Percentiles rank a stretch among this genome's conserved stretches.
Evolutionary conservation across 495 filamentous ascomycete genomes (phyloP).

Genomic region (Choiromyces venosus): DNA sequence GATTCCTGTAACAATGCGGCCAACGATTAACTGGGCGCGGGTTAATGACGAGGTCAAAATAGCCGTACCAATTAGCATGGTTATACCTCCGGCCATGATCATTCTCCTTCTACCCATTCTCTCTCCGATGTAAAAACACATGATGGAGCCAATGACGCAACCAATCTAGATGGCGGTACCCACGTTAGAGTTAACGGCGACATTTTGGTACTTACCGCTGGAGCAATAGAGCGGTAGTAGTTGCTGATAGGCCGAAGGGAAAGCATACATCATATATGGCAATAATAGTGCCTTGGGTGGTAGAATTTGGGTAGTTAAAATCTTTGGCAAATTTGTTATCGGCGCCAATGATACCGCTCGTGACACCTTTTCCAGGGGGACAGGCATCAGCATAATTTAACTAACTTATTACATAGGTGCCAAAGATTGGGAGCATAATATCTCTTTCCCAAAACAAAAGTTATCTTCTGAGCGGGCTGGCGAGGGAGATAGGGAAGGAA

Average conservation of each 20-base stretch:
- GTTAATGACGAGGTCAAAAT: constrained; percentile 48
- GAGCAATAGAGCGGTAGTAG: not conserved
- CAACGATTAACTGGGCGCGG: constrained; percentile 48
- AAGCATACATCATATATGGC: constrained; percentile 48
- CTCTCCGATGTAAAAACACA: constrained; percentile 49
- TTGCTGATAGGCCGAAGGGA: not conserved
- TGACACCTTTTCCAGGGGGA: constrained; percentile 14
- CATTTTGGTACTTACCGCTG: no score
- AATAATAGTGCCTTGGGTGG: constrained; percentile 48
- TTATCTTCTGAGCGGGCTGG: no score
- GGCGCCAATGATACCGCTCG: constrained; percentile 23
- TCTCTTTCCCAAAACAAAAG: no score
- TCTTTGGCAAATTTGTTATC: constrained; percentile 35
- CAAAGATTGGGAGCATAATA: no score
- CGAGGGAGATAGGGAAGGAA: constrained; percentile 13
- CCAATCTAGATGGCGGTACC: constrained; percentile 41
- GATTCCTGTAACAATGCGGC: constrained; percentile 50
- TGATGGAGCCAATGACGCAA: constrained; percentile 46
- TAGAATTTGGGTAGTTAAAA: constrained; percentile 46
- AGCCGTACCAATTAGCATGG: constrained; percentile 47
- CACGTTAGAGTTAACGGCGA: no score
- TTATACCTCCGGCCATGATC: constrained; percentile 46
- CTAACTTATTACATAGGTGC: no score
- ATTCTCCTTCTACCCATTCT: constrained; percentile 48
- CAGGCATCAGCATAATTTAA: constrained; percentile 16